Percentiles rank a stretch among this genome's conserved stretches.
These are phyloP conservation scores for Dactylellina sp. DNA, from an alignment of 2,329 filamentous ascomycete genomes.

Conservation along the genomic window DNA sequence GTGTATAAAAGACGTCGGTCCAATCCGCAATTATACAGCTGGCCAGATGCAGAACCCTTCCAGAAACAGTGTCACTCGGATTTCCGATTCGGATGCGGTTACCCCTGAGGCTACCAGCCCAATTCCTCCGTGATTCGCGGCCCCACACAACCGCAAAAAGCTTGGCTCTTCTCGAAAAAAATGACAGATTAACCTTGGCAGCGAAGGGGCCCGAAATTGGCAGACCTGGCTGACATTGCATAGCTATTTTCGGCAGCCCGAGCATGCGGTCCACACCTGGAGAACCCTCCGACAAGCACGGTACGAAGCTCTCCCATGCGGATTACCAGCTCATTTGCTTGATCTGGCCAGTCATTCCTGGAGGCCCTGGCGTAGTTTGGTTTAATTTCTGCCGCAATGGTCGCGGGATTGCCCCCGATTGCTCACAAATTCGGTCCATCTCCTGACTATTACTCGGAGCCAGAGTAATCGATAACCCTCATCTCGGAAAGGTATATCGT, in stretches of 20 bases:
- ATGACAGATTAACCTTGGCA: conserved; percentile 9
- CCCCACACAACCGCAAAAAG: conserved; percentile 39
- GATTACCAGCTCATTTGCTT: conserved; percentile 16
- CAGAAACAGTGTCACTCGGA: background rate
- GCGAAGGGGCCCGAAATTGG: conserved; percentile 17
- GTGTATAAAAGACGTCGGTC: no score
- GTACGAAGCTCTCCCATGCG: background rate
- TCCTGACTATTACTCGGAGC: conserved; percentile 9
- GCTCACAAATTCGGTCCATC: conserved; percentile 32
- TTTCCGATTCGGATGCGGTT: background rate
- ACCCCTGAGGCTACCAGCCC: conserved; percentile 38
- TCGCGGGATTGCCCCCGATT: conserved; percentile 13
- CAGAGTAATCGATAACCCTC: conserved; percentile 9
- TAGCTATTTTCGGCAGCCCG: conserved; percentile 35
- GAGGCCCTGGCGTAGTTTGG: background rate
- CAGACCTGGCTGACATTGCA: conserved; percentile 13
- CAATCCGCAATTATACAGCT: no score
- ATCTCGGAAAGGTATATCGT: background rate
- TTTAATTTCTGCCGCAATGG: conserved; percentile 8
- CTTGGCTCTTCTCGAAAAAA: background rate
- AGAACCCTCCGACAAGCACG: conserved; percentile 8
- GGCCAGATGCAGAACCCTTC: background rate
- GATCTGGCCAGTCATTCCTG: conserved; percentile 20
- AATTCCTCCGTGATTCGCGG: conserved; percentile 17
- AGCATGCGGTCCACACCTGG: conserved; percentile 15